phyloP scores from a whole-genome alignment of 192 early-diverging fungal species.

The Coemansia sp. region DNA sequence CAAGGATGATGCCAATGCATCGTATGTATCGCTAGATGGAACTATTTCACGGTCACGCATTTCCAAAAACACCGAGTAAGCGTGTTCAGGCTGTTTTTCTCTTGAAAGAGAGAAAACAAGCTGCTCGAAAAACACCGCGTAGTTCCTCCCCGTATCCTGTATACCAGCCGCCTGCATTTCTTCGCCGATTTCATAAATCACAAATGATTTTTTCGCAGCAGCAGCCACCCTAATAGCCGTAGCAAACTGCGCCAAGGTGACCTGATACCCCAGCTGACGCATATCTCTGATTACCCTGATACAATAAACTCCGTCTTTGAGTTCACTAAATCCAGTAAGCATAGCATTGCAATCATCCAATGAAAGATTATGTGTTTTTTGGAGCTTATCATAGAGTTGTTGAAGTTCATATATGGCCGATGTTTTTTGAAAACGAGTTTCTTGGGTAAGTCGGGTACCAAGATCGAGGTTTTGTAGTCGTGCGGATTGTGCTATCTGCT shows the following conservation, averaged over 20 bases:
- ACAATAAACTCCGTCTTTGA: conserved; percentile 9
- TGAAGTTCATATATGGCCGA: conserved; percentile 3
- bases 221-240: conserved; percentile 25
- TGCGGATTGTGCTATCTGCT: conserved; percentile 18
- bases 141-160: conserved; percentile 5
- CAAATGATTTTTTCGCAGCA: background rate
- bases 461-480: background rate
- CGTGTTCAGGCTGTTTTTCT: conserved; percentile 21
- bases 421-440: background rate
- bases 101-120: conserved; percentile 20
- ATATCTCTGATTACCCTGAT: conserved; percentile 31
- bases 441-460: conserved; percentile 9
- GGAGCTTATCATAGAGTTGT: conserved; percentile 15
- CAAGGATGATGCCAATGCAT: conserved; percentile 16
- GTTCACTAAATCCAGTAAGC: conserved; percentile 29
- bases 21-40: conserved; percentile 1
- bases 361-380: background rate
- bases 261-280: conserved; percentile 6
- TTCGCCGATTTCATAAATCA: conserved; percentile 21
- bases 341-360: conserved; percentile 23
- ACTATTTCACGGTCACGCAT: conserved; percentile 13
- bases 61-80: conserved; percentile 28
- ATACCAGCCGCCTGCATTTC: conserved; percentile 35
- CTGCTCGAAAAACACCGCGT: conserved; percentile 19
- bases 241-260: conserved; percentile 18